Percentiles rank a stretch among this genome's conserved stretches.
phyloP scores from a whole-genome alignment of 1,284 basidiomycete species.

The Leccinum pachyderme region DNA sequence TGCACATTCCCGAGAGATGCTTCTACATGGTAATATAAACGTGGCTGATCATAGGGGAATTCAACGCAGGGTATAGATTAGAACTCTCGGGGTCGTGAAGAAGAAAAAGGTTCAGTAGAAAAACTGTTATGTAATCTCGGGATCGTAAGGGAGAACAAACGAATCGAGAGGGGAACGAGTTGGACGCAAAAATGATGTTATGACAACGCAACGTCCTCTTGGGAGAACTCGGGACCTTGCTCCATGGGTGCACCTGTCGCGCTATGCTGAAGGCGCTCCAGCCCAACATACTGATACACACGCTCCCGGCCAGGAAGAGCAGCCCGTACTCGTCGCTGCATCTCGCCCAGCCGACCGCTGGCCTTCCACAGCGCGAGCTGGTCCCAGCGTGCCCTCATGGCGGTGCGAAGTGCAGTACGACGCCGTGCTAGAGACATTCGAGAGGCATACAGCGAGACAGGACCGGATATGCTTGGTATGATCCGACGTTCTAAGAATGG shows the following conservation, averaged over 20 bases:
- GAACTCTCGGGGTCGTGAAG: slow-evolving; percentile 4
- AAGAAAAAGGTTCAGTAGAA: neutral
- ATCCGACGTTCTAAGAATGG: slow-evolving; percentile 14
- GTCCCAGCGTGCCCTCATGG: slow-evolving; percentile 30
- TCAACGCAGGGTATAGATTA: slow-evolving; percentile 16
- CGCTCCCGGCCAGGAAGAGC: slow-evolving; percentile 28
- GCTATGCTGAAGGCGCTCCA: slow-evolving; percentile 11
- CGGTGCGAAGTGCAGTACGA: slow-evolving; percentile 28
- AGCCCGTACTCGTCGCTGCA: slow-evolving; percentile 31
- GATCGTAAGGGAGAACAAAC: slow-evolving; percentile 11
- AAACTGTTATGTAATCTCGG: neutral
- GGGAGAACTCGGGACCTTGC: neutral
- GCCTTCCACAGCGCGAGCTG: slow-evolving; percentile 29
- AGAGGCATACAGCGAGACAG: slow-evolving; percentile 7
- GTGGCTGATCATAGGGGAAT: slow-evolving; percentile 15
- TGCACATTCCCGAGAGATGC: slow-evolving; percentile 10
- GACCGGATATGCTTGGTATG: slow-evolving; percentile 6
- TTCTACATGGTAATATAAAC: slow-evolving; percentile 20
- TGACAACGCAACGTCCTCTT: slow-evolving; percentile 2
- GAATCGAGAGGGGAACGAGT: neutral
- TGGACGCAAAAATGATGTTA: slow-evolving; percentile 5
- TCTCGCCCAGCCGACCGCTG: slow-evolving; percentile 26
- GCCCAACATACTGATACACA: slow-evolving; percentile 34
- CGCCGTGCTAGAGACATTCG: slow-evolving; percentile 27
- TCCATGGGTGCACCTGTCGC: neutral